Conservation (phyloP, 2,329 filamentous ascomycete species). For the Claviceps sp. region DNA sequence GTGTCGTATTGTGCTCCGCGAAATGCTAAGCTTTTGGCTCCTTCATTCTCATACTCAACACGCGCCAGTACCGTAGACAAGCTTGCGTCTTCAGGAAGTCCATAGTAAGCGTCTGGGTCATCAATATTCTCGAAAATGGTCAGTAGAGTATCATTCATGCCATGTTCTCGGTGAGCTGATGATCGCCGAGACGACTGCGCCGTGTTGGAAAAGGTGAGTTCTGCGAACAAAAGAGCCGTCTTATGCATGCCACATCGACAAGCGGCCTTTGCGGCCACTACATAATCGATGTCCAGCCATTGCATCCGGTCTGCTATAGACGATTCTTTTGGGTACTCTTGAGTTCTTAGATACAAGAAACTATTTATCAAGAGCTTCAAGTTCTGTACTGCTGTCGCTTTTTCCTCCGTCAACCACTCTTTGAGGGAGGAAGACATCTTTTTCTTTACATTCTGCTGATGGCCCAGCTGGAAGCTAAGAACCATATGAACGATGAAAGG, state of each 20-base stretch:
- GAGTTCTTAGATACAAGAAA: slow-evolving; percentile 78
- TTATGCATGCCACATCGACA: slow-evolving; percentile 73
- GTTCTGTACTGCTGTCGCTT: slow-evolving; percentile 39
- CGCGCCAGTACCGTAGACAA: slow-evolving; percentile 66
- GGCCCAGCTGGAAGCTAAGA: slow-evolving; percentile 53
- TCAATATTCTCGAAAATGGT: slow-evolving; percentile 84
- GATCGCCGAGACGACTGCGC: slow-evolving; percentile 51
- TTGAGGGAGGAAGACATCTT: slow-evolving; percentile 53
- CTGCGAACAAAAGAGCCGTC: slow-evolving; percentile 70
- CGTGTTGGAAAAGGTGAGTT: slow-evolving; percentile 50
- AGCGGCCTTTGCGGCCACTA: slow-evolving; percentile 57
- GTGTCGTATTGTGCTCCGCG: slow-evolving; percentile 85
- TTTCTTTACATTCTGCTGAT: slow-evolving; percentile 44
- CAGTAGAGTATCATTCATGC: slow-evolving; percentile 58
- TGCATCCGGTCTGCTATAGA: slow-evolving; percentile 66
- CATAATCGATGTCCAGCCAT: slow-evolving; percentile 79
- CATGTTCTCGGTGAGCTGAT: slow-evolving; percentile 38
- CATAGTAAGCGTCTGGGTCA: slow-evolving; percentile 93
- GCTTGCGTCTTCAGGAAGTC: slow-evolving; percentile 65
- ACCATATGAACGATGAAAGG: slow-evolving; percentile 79
- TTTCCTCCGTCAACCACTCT: slow-evolving; percentile 41
- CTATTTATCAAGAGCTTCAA: slow-evolving; percentile 62
- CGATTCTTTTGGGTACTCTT: slow-evolving; percentile 57
- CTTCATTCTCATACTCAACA: slow-evolving; percentile 81
- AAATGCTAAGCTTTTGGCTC: slow-evolving; percentile 76